Evolutionary conservation across 2,329 filamentous ascomycete species (phyloP).

Genomic region (Tolypocladium ophioglossoides): DNA sequence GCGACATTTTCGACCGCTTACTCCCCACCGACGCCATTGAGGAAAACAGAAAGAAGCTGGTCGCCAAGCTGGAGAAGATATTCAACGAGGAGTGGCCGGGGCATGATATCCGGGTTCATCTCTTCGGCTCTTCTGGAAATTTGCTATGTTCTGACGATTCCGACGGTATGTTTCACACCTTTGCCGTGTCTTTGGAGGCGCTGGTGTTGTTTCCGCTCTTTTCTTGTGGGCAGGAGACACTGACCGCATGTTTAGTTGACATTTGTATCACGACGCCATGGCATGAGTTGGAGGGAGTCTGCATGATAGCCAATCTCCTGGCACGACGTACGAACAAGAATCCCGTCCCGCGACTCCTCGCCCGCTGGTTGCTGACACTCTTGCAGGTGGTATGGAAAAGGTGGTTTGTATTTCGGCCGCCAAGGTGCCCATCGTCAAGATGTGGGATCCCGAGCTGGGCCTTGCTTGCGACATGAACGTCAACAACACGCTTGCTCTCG

Average conservation of each 20-base stretch:
- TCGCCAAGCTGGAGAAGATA: constrained; percentile 79
- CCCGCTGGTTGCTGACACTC: constrained; percentile 19
- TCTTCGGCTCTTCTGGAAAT: constrained; percentile 98
- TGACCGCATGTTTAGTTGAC: constrained; percentile 59
- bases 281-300: constrained; percentile 81
- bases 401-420: constrained; percentile 91
- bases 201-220: constrained; percentile 5
- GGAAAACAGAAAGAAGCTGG: constrained; percentile 60
- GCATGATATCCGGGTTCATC: constrained; percentile 76
- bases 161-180: constrained; percentile 57
- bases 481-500: constrained; percentile 88
- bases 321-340: constrained; percentile 59
- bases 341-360: background rate
- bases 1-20: constrained; percentile 74
- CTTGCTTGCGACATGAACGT: constrained; percentile 97
- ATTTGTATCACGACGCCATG: constrained; percentile 92
- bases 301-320: constrained; percentile 78
- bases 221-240: constrained; percentile 4
- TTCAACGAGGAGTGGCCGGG: constrained; percentile 89
- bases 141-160: constrained; percentile 90
- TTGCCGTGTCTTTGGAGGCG: background rate
- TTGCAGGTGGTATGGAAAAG: constrained; percentile 86
- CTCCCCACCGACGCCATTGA: constrained; percentile 74
- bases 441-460: constrained; percentile 88
- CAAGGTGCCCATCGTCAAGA: constrained; percentile 97